These are phyloP conservation scores for Aspergillus coremiiformis DNA, from an alignment of 495 filamentous ascomycete genomes.

Conservation along the genomic window DNA sequence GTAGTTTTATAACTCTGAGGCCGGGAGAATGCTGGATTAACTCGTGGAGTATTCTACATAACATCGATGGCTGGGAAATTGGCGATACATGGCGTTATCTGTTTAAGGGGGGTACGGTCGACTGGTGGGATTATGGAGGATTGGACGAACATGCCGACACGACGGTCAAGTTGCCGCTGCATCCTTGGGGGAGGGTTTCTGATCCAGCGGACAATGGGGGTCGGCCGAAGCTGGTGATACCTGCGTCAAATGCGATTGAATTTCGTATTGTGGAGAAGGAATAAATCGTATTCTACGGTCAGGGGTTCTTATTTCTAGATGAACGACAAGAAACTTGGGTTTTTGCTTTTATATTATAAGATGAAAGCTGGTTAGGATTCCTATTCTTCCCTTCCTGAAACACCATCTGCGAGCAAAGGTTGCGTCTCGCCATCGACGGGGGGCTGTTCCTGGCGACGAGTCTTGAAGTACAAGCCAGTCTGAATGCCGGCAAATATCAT, in stretches of 20 bases:
- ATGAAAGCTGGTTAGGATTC: not conserved
- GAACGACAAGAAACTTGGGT: not conserved
- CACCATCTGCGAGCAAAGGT: not conserved
- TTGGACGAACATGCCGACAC: not conserved
- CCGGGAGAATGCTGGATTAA: not conserved
- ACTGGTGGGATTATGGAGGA: conserved; percentile 1
- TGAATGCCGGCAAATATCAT: not conserved
- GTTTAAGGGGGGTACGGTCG: not conserved
- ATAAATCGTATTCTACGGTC: not conserved
- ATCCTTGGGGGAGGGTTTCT: not conserved
- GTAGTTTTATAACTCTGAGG: not conserved
- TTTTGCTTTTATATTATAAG: not conserved
- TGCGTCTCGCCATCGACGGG: not conserved
- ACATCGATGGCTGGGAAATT: not conserved
- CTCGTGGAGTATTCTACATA: not conserved
- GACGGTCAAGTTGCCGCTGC: not conserved
- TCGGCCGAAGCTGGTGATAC: not conserved
- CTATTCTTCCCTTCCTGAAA: not conserved
- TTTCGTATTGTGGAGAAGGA: not conserved
- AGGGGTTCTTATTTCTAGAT: not conserved
- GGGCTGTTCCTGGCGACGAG: not conserved
- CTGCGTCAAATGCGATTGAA: conserved; percentile 1
- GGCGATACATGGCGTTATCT: not conserved
- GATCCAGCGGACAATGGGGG: not conserved
- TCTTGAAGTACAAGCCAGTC: not conserved